Base-by-base conservation (phyloP, 2,329 filamentous ascomycete species). In the Myriosclerotinia scirpicola region DNA sequence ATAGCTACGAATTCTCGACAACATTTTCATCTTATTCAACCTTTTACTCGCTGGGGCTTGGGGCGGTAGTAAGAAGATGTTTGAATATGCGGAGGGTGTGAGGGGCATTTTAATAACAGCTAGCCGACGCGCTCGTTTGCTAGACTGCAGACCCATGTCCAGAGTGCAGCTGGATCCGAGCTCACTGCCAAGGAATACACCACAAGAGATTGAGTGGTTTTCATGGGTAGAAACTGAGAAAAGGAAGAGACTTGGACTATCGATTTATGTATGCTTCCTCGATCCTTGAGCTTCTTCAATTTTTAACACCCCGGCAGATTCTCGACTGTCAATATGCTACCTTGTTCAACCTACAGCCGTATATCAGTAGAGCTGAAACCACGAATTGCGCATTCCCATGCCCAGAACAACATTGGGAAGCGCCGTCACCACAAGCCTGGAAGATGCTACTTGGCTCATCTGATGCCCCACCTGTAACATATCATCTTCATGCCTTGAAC, bases 201-300 rank as follows among this genome's bases (percentile, higher is more conserved):
- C 70, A 66, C 30, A 52, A 20, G 69, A 74, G 58, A 67, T 72
- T 4, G 61, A 67, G 11, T 75, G 73, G 73, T 38, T 73, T 30
- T 69, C 73, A 12, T 75, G 73, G 73, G 66, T 71, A n/a, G 73
- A 75, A 54, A 73, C 69, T 1, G 73, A 75, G 65, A 75, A 73
- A 61, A 63, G 71, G 30, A 75, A 74, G 46, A 60, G 73, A 34
- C 67, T 75, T 20, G 73, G 73, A 5, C 44, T 74, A 2, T 72
- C 71, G 14, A 73, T 75, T 26, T 75, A 75, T 55, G 73, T 75
- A 58, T 66, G 72, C 69, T 34, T 30, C 20, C 12, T 12, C 34
- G 5, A 64, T 58, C 5, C 4, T 54, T 44, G 8, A 14, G 12
- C 38, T n/a, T 14, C 14, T 53, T 53, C 30, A n/a, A 50, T 53